These are phyloP conservation scores for Cylindrodendrum hubeiense DNA, from an alignment of 2,329 filamentous ascomycete genomes.

Conservation along the genomic window DNA sequence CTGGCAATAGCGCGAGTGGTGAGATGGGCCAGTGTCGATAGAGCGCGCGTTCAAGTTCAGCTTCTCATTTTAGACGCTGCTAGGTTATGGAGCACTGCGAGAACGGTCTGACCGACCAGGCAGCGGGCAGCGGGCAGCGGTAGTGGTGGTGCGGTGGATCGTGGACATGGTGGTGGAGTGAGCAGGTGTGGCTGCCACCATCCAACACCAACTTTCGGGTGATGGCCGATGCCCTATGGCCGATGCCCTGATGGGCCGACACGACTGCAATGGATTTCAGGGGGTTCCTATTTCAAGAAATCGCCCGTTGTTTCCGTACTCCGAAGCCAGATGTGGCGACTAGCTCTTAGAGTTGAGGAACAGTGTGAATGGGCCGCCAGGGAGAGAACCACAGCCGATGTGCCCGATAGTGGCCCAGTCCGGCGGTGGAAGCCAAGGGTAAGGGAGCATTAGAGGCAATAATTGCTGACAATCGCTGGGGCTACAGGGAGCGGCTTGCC, in stretches of 20 bases:
- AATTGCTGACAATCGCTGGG: conserved; percentile 24
- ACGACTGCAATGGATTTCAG: conserved; percentile 22
- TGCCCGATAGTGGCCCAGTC: conserved; percentile 14
- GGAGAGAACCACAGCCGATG: conserved; percentile 25
- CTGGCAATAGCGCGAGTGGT: not conserved
- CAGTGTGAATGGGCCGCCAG: conserved; percentile 12
- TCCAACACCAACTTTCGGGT: conserved; percentile 6
- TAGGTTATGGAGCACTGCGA: not conserved
- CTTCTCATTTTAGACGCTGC: not conserved
- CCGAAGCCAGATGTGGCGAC: conserved; percentile 17
- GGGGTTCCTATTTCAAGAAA: conserved; percentile 18
- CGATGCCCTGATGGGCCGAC: conserved; percentile 19
- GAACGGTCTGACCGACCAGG: conserved; percentile 8
- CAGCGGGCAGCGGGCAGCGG: conserved; percentile 18
- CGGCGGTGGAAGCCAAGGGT: conserved; percentile 6
- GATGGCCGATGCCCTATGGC: conserved; percentile 20
- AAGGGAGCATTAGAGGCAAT: conserved; percentile 1
- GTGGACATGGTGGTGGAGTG: conserved; percentile 25
- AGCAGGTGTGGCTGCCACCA: conserved; percentile 27
- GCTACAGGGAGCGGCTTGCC: conserved; percentile 35
- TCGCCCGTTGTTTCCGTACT: conserved; percentile 1
- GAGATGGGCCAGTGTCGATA: not conserved
- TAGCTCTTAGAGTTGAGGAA: conserved; percentile 19
- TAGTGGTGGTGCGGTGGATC: conserved; percentile 19
- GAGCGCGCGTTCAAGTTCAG: not conserved